Conservation (phyloP, 176 grass and related monocot species). For the Eleusine coracana region DNA sequence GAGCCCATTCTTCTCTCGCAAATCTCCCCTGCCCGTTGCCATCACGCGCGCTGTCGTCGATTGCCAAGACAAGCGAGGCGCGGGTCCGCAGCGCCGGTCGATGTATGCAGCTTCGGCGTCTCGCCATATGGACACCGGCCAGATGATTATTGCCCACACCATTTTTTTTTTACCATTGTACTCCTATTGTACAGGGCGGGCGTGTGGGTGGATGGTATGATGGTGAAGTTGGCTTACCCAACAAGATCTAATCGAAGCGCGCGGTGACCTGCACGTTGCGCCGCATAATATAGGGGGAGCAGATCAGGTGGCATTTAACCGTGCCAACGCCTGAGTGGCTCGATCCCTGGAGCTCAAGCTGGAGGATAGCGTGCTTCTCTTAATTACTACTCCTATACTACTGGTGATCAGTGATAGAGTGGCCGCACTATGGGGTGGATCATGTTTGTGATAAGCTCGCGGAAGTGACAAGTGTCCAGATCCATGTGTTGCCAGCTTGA, state of each 20-base stretch:
- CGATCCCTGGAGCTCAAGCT: not conserved
- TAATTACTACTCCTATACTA: too few relatives aligned
- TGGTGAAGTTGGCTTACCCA: slow-evolving; percentile 26
- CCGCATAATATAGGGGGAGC: not conserved
- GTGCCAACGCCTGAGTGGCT: slow-evolving; percentile 2
- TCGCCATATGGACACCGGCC: not conserved
- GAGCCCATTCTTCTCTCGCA: not conserved
- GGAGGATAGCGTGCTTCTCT: not conserved
- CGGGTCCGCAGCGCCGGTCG: not conserved
- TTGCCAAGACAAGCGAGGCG: not conserved
- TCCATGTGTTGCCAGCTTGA: not conserved
- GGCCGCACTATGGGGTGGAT: not conserved
- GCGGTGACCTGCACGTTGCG: not conserved
- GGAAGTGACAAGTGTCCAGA: not conserved
- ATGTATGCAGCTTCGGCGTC: not conserved
- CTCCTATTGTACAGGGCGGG: not conserved
- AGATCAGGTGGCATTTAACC: not conserved
- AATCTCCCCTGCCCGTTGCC: slow-evolving; percentile 12
- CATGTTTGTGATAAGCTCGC: too few relatives aligned
- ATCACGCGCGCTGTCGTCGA: slow-evolving; percentile 20
- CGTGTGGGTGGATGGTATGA: not conserved
- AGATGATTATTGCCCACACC: not conserved
- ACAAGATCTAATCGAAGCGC: slow-evolving; percentile 7
- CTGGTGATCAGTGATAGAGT: not conserved
- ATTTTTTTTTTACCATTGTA: not conserved